phyloP scores from a whole-genome alignment of 1,139 yeast genomes.

The Pichia sp. region DNA sequence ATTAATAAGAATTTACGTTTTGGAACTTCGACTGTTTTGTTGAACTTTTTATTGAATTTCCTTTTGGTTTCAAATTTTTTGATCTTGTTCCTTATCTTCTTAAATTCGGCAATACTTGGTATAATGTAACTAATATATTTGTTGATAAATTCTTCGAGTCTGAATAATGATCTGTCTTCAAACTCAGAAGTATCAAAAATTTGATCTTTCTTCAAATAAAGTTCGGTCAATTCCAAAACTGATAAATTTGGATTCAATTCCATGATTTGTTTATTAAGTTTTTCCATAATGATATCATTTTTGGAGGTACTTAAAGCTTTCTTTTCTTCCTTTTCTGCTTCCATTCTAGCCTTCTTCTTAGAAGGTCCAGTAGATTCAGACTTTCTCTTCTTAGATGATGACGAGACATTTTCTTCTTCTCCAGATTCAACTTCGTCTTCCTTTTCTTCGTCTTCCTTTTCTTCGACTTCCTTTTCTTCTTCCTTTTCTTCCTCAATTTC shows the following conservation, averaged over 20 bases:
- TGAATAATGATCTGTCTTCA: too few relatives aligned
- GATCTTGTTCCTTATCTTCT: slow-evolving; percentile 24
- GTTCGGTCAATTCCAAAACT: slow-evolving; percentile 53
- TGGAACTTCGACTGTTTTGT: slow-evolving; percentile 15
- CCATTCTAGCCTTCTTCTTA: slow-evolving; percentile 45
- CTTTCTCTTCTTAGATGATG: slow-evolving; percentile 16
- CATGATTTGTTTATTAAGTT: slow-evolving; percentile 43
- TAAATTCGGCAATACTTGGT: slow-evolving; percentile 24
- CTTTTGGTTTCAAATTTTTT: slow-evolving; percentile 23
- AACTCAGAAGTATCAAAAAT: too few relatives aligned
- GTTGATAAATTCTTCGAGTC: slow-evolving; percentile 29
- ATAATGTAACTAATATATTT: slow-evolving; percentile 14
- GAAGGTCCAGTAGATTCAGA: slow-evolving; percentile 32
- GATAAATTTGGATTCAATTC: slow-evolving; percentile 49
- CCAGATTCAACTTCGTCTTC: background rate
- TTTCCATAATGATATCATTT: slow-evolving; percentile 53
- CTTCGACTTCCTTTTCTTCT: slow-evolving; percentile 14
- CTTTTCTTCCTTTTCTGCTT: slow-evolving; percentile 45
- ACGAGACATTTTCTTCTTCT: slow-evolving; percentile 3
- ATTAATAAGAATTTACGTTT: slow-evolving; percentile 44
- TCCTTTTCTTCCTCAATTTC: slow-evolving; percentile 19
- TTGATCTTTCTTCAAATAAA: slow-evolving; percentile 36
- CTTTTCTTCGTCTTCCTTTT: slow-evolving; percentile 9
- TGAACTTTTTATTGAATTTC: slow-evolving; percentile 19
- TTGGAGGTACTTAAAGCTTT: slow-evolving; percentile 40